These are phyloP conservation scores for Aspergillus sojae DNA, from an alignment of 2,329 filamentous ascomycete species.

Conservation along the genomic window DNA sequence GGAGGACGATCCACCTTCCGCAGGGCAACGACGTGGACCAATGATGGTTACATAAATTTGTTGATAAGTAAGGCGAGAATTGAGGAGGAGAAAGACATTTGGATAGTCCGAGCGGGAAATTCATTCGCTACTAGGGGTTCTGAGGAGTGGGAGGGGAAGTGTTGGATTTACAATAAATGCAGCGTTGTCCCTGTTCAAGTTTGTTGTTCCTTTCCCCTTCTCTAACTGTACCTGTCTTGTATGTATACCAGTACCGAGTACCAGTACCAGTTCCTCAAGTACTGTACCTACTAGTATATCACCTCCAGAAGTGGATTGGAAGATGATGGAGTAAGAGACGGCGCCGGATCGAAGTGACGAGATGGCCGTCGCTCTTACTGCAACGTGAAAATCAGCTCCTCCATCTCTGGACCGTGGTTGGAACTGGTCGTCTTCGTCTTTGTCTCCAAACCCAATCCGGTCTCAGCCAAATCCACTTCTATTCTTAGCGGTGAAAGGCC, in stretches of 20 bases:
- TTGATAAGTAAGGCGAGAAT: slow-evolving; percentile 11
- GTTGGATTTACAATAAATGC: slow-evolving; percentile 9
- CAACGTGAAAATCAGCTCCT: not conserved
- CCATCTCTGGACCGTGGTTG: not conserved
- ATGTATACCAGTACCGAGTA: not conserved
- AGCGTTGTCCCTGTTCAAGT: not conserved
- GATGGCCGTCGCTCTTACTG: not conserved
- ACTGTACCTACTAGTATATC: not conserved
- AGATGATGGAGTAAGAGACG: not conserved
- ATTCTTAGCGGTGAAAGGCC: slow-evolving; percentile 1
- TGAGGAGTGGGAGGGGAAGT: not conserved
- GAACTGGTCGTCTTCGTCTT: not conserved
- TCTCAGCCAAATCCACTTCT: slow-evolving; percentile 3
- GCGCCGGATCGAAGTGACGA: not conserved
- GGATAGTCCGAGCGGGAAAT: not conserved
- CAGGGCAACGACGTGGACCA: slow-evolving; percentile 25
- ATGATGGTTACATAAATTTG: slow-evolving; percentile 12
- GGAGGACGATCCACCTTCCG: slow-evolving; percentile 13
- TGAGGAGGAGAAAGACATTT: not conserved
- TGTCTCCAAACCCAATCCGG: not conserved
- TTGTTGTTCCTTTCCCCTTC: not conserved
- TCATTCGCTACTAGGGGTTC: not conserved
- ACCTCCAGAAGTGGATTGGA: not conserved
- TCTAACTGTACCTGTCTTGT: not conserved
- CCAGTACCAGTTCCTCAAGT: not conserved